These are phyloP conservation scores for Pseudoperonospora humuli DNA, from an alignment of 352 stramenopile genomes.

Conservation along the genomic window DNA sequence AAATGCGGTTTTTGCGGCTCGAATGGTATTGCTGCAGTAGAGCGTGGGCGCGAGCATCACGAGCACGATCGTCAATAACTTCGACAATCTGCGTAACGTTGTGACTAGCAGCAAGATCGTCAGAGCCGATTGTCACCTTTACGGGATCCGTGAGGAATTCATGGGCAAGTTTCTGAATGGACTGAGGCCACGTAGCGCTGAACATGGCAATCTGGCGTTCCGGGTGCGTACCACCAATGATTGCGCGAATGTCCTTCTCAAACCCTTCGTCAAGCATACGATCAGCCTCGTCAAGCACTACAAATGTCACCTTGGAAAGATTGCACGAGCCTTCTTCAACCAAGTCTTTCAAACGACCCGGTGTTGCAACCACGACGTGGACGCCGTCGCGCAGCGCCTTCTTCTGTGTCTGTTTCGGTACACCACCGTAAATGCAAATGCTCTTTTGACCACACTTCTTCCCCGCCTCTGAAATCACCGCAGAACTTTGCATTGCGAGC, in stretches of 20 bases:
- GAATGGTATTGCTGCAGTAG: constrained; percentile 92
- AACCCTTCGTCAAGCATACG: constrained; percentile 92
- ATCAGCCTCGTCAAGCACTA: constrained; percentile 96
- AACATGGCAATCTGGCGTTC: constrained; percentile 97
- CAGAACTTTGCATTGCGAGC: constrained; percentile 90
- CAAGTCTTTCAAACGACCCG: constrained; percentile 91
- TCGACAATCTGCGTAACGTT: constrained; percentile 94
- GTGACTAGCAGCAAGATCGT: constrained; percentile 93
- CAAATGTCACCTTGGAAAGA: constrained; percentile 84
- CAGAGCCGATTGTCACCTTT: constrained; percentile 90
- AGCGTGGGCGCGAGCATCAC: constrained; percentile 80
- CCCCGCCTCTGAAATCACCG: constrained; percentile 90
- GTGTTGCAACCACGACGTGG: constrained; percentile 93
- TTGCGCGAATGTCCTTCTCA: constrained; percentile 90
- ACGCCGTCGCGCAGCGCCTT: constrained; percentile 81
- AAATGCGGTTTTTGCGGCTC: constrained; percentile 86
- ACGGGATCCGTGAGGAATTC: constrained; percentile 93
- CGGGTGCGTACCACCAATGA: constrained; percentile 71
- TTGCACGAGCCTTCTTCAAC: constrained; percentile 79
- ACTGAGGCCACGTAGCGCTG: constrained; percentile 94
- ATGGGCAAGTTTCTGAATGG: constrained; percentile 92
- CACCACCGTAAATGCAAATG: constrained; percentile 93
- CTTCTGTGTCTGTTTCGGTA: constrained; percentile 92
- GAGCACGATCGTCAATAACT: constrained; percentile 89
- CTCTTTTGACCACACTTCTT: constrained; percentile 78